These are phyloP conservation scores for Bruguiera parviflora DNA, from an alignment of 345 rosid genomes.

Conservation along the genomic window DNA sequence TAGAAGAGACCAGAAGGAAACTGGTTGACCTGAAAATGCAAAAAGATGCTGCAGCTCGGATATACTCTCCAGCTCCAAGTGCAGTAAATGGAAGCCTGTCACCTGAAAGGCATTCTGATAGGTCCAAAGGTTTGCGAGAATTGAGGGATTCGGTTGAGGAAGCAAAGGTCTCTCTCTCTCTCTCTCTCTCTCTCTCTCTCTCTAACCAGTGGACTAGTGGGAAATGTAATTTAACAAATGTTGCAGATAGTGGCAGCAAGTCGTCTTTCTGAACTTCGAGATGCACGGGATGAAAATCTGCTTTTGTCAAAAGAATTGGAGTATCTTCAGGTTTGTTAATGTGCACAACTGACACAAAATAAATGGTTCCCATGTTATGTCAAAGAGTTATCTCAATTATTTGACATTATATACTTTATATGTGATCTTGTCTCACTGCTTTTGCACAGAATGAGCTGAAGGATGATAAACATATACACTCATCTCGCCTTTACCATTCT, in stretches of 20 bases:
- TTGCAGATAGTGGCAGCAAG: constrained; percentile 70
- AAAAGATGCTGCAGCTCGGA: constrained; percentile 67
- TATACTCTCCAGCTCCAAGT: constrained; percentile 44
- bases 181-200: constrained; percentile 5
- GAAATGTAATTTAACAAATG: constrained; percentile 26
- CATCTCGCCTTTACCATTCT: constrained; percentile 60
- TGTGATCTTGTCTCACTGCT: constrained; percentile 18
- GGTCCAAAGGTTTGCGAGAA: constrained; percentile 58
- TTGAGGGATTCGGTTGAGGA: constrained; percentile 78
- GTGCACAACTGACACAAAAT: constrained; percentile 17
- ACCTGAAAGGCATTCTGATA: constrained; percentile 74
- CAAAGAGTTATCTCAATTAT: constrained; percentile 6
- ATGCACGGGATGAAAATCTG: constrained; percentile 61
- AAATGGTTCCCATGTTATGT: constrained; percentile 14
- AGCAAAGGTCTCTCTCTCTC: constrained; percentile 45
- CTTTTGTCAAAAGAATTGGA: constrained; percentile 64
- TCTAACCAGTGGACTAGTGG: constrained; percentile 15
- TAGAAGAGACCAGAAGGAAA: constrained; percentile 91
- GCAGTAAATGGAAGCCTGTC: constrained; percentile 66
- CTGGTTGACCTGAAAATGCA: constrained; percentile 74
- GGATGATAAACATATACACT: constrained; percentile 71
- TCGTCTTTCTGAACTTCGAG: constrained; percentile 82
- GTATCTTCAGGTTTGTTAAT: constrained; percentile 59
- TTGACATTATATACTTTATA: constrained; percentile 1
- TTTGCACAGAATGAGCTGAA: constrained; percentile 62